Conservation (phyloP, 495 filamentous ascomycete species). For the Podospora fimiseda region DNA sequence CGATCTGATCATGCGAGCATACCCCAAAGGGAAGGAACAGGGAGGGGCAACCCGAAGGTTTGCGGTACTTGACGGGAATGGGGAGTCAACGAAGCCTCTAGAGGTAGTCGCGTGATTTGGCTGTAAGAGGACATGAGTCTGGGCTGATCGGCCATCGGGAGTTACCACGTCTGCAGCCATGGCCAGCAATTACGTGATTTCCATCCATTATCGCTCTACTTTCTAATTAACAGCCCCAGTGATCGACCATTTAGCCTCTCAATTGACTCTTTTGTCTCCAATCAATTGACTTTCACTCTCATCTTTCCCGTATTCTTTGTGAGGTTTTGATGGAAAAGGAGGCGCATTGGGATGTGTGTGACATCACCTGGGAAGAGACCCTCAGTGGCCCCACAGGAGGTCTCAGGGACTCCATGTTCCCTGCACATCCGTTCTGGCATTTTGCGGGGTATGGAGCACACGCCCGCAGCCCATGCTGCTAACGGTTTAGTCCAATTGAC, state of each 20-base stretch:
- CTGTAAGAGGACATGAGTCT: conserved; percentile 18
- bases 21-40: conserved; percentile 26
- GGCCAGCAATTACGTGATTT: conserved; percentile 14
- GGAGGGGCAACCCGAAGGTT: conserved; percentile 7
- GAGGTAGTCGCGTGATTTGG: conserved; percentile 29
- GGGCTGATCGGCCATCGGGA: conserved; percentile 16
- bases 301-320: conserved; percentile 9
- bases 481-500: conserved; percentile 15
- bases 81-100: conserved; percentile 17
- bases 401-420: conserved; percentile 17
- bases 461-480: conserved; percentile 12
- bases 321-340: neutral
- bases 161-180: neutral
- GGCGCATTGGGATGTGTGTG: conserved; percentile 13
- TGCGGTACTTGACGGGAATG: conserved; percentile 7
- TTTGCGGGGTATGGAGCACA: conserved; percentile 28
- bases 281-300: conserved; percentile 1
- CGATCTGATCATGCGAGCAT: conserved; percentile 27
- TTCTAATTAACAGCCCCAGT: conserved; percentile 20
- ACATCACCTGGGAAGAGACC: conserved; percentile 28
- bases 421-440: conserved; percentile 3
- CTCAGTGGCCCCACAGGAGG: conserved; percentile 9
- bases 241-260: conserved; percentile 10
- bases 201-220: neutral
- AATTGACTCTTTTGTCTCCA: conserved; percentile 16